Base-by-base conservation (phyloP, 192 early-diverging fungal genomes). In the Funneliformis mosseae region DNA sequence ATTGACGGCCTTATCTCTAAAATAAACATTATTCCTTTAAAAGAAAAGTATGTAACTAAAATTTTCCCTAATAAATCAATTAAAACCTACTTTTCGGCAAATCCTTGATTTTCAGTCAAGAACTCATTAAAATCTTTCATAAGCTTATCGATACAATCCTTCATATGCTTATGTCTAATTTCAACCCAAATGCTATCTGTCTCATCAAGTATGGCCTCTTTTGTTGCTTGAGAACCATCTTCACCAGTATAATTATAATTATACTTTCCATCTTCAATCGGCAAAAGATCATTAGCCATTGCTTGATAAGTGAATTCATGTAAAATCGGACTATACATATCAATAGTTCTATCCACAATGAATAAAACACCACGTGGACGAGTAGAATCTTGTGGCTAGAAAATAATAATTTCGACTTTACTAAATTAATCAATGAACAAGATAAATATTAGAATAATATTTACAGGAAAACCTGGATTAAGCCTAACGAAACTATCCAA, bases 301-400 rank as follows among this genome's bases (percentile, higher is more conserved):
- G 98, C 97, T 84, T 99, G 97, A 80, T 99, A 99, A 1, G 98
- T 98, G 78, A 99, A 99, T 84, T 99, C 98, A 86, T 99, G 97
- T 46, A 98, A 84, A 7, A 99, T 89, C 8, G 98, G 96, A 5
- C 95, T 90, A 76, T 92, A 91, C 63, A 94, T 89, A 84, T 99
- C 98, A 61, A 98, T 90, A 2, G 93, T 93, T 73, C 98, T 92
- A 81, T 99, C 98, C 33, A 95, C 82, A 81, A 99, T 91, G 46
- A 99, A 90, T 43, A 99, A 82, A 39, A 96, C 92, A 23, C 95
- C 92, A 38, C 88, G 94, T 74, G 90, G 85, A 64, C 85, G 86
- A 38, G 84, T 85, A 55, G 81, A 83, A 45, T 88, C 86, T 82
- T 86, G 60, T 25, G 81, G 83, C 85, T 90, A 82, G 80, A 55